phyloP scores from a whole-genome alignment of 345 rosid species.

The Hibiscus trionum region DNA sequence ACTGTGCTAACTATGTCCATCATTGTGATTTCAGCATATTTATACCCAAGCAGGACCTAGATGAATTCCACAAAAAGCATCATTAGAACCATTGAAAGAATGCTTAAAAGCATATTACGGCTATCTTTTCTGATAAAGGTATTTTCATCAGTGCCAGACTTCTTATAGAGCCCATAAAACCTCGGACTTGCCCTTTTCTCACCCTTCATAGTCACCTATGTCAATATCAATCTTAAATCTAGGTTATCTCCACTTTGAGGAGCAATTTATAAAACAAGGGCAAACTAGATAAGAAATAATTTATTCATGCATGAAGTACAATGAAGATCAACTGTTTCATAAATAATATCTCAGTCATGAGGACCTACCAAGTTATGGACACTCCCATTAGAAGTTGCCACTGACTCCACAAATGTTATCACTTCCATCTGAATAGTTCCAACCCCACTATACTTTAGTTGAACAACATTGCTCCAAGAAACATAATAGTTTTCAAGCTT shows the following conservation, averaged over 20 bases:
- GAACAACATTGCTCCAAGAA: conserved; percentile 15
- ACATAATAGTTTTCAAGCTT: conserved; percentile 18
- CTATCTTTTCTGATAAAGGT: background rate
- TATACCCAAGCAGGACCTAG: background rate
- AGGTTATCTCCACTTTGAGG: too few relatives aligned
- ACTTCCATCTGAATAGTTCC: conserved; percentile 50
- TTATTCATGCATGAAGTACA: background rate
- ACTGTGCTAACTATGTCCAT: background rate
- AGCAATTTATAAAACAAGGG: background rate
- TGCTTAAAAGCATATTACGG: background rate
- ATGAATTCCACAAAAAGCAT: background rate
- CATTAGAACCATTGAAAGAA: background rate
- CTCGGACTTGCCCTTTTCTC: background rate
- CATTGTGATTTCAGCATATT: background rate
- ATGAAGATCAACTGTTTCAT: background rate
- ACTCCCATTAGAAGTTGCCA: conserved; percentile 48
- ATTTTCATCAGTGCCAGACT: background rate
- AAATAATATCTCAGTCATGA: background rate
- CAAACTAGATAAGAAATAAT: background rate
- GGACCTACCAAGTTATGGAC: conserved; percentile 48
- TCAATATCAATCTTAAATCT: too few relatives aligned
- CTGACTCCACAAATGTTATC: conserved; percentile 53
- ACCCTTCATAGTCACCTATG: background rate
- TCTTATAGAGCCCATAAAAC: background rate
- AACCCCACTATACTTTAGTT: conserved; percentile 22